These are phyloP conservation scores for Pouteria campechiana DNA, from an alignment of 179 eudicot genomes.

Conservation along the genomic window DNA sequence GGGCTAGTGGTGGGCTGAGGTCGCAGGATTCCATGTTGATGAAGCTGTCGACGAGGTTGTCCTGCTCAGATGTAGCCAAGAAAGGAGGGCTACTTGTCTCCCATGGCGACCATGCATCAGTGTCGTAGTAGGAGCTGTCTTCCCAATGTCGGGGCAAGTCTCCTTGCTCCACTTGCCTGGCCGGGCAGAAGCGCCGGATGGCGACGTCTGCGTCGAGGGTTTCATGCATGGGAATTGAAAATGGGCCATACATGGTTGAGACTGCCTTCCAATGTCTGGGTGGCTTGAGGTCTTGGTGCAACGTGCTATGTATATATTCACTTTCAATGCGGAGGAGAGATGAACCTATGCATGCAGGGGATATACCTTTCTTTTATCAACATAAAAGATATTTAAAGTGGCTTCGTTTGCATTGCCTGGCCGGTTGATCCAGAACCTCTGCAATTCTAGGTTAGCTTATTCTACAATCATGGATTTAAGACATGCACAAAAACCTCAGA, in stretches of 20 bases:
- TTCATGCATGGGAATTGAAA: conserved; percentile 5
- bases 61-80: conserved; percentile 10
- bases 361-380: neutral
- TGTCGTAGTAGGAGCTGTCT: neutral
- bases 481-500: too few species aligned
- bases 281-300: neutral
- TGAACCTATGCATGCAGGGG: neutral
- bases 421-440: neutral
- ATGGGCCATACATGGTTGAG: conserved; percentile 6
- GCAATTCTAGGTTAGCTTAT: too few species aligned
- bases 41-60: conserved; percentile 22
- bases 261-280: neutral
- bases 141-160: neutral
- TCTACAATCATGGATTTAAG: too few species aligned
- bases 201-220: conserved; percentile 5
- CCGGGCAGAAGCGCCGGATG: conserved; percentile 27
- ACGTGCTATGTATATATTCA: too few species aligned
- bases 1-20: neutral
- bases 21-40: conserved; percentile 16
- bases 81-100: neutral
- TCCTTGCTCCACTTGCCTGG: conserved; percentile 16
- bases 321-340: too few species aligned
- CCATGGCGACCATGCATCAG: neutral
- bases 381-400: neutral
- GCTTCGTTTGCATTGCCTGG: neutral